phyloP scores from a whole-genome alignment of 768 basidiomycete species.

The Dictyophora rubrovolvata region DNA sequence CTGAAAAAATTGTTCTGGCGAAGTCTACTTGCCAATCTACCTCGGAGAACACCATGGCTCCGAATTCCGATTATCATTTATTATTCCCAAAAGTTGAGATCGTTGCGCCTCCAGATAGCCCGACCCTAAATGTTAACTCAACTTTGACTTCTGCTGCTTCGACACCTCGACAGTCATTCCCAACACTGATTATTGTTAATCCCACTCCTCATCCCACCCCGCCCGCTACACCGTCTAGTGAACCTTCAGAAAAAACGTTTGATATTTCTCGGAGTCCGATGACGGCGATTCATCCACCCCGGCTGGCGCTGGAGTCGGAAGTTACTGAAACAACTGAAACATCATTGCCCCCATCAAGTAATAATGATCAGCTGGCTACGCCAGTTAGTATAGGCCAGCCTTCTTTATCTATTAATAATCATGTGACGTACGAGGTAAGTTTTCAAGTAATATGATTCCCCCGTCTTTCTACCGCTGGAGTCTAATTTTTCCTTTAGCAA shows the following conservation, averaged over 20 bases:
- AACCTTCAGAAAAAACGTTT: background rate
- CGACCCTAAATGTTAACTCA: background rate
- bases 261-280: background rate
- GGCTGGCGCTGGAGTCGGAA: background rate
- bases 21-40: background rate
- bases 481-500: background rate
- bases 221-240: background rate
- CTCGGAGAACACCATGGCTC: background rate
- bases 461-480: background rate
- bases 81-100: background rate
- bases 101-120: background rate
- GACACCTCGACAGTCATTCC: background rate
- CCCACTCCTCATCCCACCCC: slow-evolving; percentile 5
- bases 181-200: background rate
- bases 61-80: background rate
- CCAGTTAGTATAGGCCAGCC: background rate
- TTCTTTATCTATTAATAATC: background rate
- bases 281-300: background rate
- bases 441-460: background rate
- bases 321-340: background rate
- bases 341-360: background rate
- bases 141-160: background rate
- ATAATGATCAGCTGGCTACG: slow-evolving; percentile 1
- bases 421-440: background rate
- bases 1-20: background rate